Percentiles rank a stretch among this genome's conserved stretches.
Evolutionary conservation across 1,284 basidiomycete species (phyloP).

Genomic region (Mycosarcoma mackinlayi): DNA sequence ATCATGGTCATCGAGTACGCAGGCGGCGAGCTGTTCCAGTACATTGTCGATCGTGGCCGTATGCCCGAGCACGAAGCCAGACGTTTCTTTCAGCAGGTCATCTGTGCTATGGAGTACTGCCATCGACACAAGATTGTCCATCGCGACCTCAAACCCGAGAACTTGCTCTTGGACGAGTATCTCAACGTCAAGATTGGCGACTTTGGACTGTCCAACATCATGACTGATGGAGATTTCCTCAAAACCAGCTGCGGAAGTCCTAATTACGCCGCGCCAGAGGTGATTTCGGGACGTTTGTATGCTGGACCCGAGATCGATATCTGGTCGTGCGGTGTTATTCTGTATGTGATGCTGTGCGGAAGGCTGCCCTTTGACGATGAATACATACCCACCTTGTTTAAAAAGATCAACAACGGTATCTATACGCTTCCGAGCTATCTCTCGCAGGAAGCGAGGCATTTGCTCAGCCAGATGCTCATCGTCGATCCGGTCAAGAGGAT

Average conservation of each 20-base stretch:
- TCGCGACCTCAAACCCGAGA: conserved; percentile 67
- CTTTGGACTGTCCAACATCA: conserved; percentile 68
- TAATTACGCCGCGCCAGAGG: conserved; percentile 68
- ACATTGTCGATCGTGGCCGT: conserved; percentile 66
- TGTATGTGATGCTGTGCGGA: conserved; percentile 68
- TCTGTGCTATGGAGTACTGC: conserved; percentile 66
- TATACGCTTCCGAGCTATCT: conserved; percentile 65
- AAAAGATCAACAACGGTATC: conserved; percentile 68
- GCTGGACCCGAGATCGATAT: conserved; percentile 68
- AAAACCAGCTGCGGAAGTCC: conserved; percentile 68
- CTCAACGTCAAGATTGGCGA: conserved; percentile 68
- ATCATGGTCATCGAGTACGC: conserved; percentile 69
- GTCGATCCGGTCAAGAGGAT: conserved; percentile 68
- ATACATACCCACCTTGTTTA: conserved; percentile 68
- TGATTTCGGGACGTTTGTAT: conserved; percentile 66
- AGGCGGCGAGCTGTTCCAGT: conserved; percentile 67
- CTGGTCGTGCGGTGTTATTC: conserved; percentile 67
- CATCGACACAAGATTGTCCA: conserved; percentile 67
- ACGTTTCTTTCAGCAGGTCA: conserved; percentile 68
- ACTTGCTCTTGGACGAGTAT: conserved; percentile 65
- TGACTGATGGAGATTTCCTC: conserved; percentile 68
- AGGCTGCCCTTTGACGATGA: conserved; percentile 67
- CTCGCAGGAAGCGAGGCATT: conserved; percentile 61
- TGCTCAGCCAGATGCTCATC: conserved; percentile 66
- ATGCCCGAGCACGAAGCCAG: conserved; percentile 66